phyloP scores from a whole-genome alignment of 768 basidiomycete species.

The Suillus clintonianus region DNA sequence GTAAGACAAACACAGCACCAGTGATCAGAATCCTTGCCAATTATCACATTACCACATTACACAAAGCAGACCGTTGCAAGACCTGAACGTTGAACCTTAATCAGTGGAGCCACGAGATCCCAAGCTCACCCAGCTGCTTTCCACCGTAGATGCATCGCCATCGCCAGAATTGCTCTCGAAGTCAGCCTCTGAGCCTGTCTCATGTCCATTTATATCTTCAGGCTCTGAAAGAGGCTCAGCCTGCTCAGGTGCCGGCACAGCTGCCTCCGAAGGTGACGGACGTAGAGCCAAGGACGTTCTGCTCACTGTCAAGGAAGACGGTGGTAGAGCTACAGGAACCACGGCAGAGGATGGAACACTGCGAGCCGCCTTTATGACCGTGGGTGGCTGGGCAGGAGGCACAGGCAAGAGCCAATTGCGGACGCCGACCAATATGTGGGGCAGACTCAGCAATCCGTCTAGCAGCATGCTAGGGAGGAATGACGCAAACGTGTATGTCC shows the following conservation, averaged over 20 bases:
- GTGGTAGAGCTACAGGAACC: not conserved
- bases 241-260: slow-evolving; percentile 5
- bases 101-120: slow-evolving; percentile 22
- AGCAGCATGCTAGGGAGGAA: slow-evolving; percentile 65
- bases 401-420: slow-evolving; percentile 61
- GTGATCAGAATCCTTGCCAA: not conserved
- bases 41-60: not conserved
- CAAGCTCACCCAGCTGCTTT: slow-evolving; percentile 74
- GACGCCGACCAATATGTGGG: slow-evolving; percentile 61
- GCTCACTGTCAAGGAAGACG: slow-evolving; percentile 4
- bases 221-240: slow-evolving; percentile 13
- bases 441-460: slow-evolving; percentile 66
- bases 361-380: slow-evolving; percentile 21
- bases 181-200: slow-evolving; percentile 65
- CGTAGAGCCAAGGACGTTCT: not conserved
- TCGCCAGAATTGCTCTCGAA: slow-evolving; percentile 65
- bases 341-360: slow-evolving; percentile 9
- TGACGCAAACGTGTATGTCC: slow-evolving; percentile 71
- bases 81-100: slow-evolving; percentile 13
- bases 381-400: slow-evolving; percentile 42
- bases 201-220: slow-evolving; percentile 26
- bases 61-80: not conserved
- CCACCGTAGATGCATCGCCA: slow-evolving; percentile 49
- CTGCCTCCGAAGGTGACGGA: not conserved
- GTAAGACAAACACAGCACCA: not conserved